Evolutionary conservation across 2,329 filamentous ascomycete species (phyloP), one percentile per base, ranked within the genome.

Genomic region (Cladosporium oxysporum): DNA sequence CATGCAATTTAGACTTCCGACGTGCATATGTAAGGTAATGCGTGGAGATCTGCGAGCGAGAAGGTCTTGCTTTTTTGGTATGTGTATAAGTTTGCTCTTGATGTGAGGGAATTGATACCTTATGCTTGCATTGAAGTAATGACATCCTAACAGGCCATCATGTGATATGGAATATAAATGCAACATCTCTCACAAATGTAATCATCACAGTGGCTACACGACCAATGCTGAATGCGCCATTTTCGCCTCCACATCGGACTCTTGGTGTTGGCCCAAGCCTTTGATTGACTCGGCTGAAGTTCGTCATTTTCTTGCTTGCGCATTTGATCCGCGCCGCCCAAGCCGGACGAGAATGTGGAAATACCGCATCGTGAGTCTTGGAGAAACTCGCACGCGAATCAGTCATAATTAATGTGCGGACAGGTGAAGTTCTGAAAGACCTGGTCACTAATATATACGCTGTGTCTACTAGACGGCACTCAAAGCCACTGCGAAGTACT

Each of bases 211-310:
- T 49, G 55, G 33, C 44, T 49, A 50, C 44, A 61, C 26, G 10
- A 61, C n/a, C 14, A 52, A 52, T 21, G 59, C 44, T 31, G 28
- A 37, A 47, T 63, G 61, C 61, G 61, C 50, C 61, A 63, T 63
- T 63, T 63, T 63, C 47, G 61, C 61, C 50, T 63, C 61, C 61
- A 63, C 61, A 57, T 63, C 61, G 61, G 61, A 52, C 49, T 29
- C 23, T 26, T n/a, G 26, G 29, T n/a, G 14, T 16, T 29, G 18
- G n/a, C 47, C 61, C 50, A 57, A 47, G 61, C 61, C 61, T 63
- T 35, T 12, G 14, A 35, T 62, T 35, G 53, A 23, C 31, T 49
- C 50, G 50, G 61, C 5, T 55, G 61, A 57, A 63, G 50, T 63
- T 57, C 61, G 61, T 63, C 61, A 63, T 63, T 62, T 62, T 50